phyloP scores from a whole-genome alignment of 2,329 filamentous ascomycete genomes.

The Claviceps pusilla region DNA sequence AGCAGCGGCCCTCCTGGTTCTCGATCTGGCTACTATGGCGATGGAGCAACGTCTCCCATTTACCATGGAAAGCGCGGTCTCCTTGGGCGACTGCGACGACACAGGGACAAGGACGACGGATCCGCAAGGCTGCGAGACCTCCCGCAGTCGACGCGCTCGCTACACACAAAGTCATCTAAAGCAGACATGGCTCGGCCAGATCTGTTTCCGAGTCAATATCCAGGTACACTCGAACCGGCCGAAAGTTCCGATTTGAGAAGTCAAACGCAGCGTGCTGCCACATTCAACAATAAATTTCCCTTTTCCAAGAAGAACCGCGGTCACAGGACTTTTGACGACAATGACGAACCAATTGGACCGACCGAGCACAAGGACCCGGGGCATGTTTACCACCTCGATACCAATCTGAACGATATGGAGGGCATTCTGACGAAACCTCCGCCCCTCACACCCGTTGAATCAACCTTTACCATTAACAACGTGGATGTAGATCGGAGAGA shows the following conservation, averaged over 20 bases:
- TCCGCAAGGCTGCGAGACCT: conserved; percentile 30
- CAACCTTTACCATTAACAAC: conserved; percentile 31
- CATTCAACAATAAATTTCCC: conserved; percentile 48
- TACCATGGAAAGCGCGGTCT: conserved; percentile 37
- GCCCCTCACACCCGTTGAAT: conserved; percentile 56
- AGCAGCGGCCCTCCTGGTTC: conserved; percentile 41
- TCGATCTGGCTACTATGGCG: conserved; percentile 28
- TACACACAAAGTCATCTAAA: conserved; percentile 35
- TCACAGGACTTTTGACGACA: conserved; percentile 32
- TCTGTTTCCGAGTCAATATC: conserved; percentile 19
- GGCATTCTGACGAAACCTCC: conserved; percentile 65
- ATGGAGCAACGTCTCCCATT: conserved; percentile 45
- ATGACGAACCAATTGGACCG: conserved; percentile 44
- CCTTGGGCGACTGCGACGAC: conserved; percentile 33
- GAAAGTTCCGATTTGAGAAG: conserved; percentile 18
- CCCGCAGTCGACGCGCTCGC: conserved; percentile 37
- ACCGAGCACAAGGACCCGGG: conserved; percentile 44
- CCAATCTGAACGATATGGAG: conserved; percentile 78
- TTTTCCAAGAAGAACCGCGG: conserved; percentile 43
- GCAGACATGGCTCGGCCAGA: conserved; percentile 28
- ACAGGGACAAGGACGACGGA: conserved; percentile 41
- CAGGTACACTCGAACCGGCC: conserved; percentile 14
- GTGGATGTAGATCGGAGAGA: conserved; percentile 28
- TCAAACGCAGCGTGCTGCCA: conserved; percentile 25
- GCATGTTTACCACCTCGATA: conserved; percentile 65